These are phyloP conservation scores for Sonneratia alba DNA, from an alignment of 345 rosid species.

Conservation along the genomic window DNA sequence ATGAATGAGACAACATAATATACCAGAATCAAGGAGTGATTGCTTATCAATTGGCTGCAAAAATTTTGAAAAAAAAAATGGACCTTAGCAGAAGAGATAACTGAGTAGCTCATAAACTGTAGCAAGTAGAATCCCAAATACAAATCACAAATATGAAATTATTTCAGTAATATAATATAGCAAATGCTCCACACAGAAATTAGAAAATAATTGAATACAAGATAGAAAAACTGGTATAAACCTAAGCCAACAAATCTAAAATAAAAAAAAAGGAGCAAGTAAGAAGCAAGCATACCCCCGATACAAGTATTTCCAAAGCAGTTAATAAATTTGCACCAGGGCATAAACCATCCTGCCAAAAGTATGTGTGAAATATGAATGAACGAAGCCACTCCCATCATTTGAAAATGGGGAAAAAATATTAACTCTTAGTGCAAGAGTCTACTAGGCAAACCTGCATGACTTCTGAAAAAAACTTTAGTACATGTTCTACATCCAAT, in stretches of 20 bases:
- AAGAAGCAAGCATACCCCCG: slow-evolving; percentile 48
- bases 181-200: background rate
- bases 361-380: background rate
- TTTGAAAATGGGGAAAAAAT: slow-evolving; percentile 5
- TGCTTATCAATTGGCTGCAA: slow-evolving; percentile 93
- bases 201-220: background rate
- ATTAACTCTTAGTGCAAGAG: background rate
- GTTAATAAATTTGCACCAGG: slow-evolving; percentile 90
- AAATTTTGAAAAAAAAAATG: slow-evolving; percentile 11
- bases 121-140: background rate
- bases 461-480: slow-evolving; percentile 75
- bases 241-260: background rate
- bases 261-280: background rate
- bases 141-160: background rate
- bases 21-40: slow-evolving; percentile 97
- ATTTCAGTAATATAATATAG: background rate
- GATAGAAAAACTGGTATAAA: background rate
- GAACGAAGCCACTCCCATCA: slow-evolving; percentile 13
- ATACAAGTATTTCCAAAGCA: slow-evolving; percentile 83
- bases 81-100: background rate
- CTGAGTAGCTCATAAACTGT: background rate
- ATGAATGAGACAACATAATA: slow-evolving; percentile 89
- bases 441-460: slow-evolving; percentile 47
- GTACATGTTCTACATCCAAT: slow-evolving; percentile 55
- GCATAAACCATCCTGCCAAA: slow-evolving; percentile 70